Conservation (phyloP, 2,329 filamentous ascomycete species). For the Didymella keratinophila region DNA sequence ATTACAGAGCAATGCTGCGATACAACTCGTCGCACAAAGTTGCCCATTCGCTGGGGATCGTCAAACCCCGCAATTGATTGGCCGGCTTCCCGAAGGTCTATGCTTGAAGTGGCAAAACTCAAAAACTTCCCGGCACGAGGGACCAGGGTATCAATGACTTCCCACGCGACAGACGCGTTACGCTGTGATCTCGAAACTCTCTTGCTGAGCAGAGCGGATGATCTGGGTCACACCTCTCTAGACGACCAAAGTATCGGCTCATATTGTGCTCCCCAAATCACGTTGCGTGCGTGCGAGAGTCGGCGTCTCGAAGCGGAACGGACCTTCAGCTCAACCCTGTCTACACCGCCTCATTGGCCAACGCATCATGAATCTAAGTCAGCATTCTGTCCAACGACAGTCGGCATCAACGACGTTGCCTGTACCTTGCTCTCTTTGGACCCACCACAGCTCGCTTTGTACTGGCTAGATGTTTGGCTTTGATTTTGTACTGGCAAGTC, state of each 20-base stretch:
- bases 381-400: slow-evolving; percentile 37
- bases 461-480: slow-evolving; percentile 29
- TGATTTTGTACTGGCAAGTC: slow-evolving; percentile 37
- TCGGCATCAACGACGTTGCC: slow-evolving; percentile 32
- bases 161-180: slow-evolving; percentile 35
- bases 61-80: slow-evolving; percentile 23
- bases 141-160: slow-evolving; percentile 19
- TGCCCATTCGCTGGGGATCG: slow-evolving; percentile 21
- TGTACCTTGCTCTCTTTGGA: slow-evolving; percentile 31
- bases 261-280: slow-evolving; percentile 38
- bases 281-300: slow-evolving; percentile 27
- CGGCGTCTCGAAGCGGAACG: slow-evolving; percentile 31
- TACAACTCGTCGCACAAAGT: slow-evolving; percentile 31
- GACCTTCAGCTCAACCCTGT: slow-evolving; percentile 27
- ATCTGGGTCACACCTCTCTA: slow-evolving; percentile 26
- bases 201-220: slow-evolving; percentile 18
- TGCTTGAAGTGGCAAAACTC: slow-evolving; percentile 27
- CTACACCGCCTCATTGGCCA: slow-evolving; percentile 35
- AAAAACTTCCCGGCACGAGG: slow-evolving; percentile 11
- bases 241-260: slow-evolving; percentile 31
- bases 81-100: slow-evolving; percentile 28
- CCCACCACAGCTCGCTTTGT: slow-evolving; percentile 30
- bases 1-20: slow-evolving; percentile 26
- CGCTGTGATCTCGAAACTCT: slow-evolving; percentile 14
- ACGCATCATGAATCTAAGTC: slow-evolving; percentile 23